These are phyloP conservation scores for Vigna radiata DNA, from an alignment of 306 rosid species.

Conservation along the genomic window DNA sequence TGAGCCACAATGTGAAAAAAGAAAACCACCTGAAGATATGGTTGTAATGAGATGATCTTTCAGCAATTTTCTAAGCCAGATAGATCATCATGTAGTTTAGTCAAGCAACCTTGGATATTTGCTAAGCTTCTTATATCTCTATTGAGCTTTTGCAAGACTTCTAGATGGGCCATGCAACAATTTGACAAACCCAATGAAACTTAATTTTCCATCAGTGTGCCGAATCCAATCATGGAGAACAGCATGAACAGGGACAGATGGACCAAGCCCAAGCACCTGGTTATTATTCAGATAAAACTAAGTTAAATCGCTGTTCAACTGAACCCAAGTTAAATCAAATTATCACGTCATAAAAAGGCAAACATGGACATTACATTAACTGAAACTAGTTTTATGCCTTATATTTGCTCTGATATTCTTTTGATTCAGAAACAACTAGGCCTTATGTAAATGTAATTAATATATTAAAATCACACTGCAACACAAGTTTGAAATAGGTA, in stretches of 20 bases:
- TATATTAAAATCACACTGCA: slow-evolving; percentile 16
- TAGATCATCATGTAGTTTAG: slow-evolving; percentile 29
- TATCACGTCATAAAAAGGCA: background rate
- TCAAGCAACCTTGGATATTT: slow-evolving; percentile 28
- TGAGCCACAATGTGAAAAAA: slow-evolving; percentile 30
- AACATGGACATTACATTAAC: background rate
- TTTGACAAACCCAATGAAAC: slow-evolving; percentile 82
- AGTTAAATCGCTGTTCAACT: background rate
- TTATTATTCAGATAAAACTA: slow-evolving; percentile 29
- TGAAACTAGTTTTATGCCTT: slow-evolving; percentile 12
- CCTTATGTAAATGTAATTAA: slow-evolving; percentile 2
- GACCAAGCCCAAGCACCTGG: slow-evolving; percentile 85
- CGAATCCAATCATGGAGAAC: slow-evolving; percentile 87
- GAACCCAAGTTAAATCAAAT: background rate
- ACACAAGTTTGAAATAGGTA: slow-evolving; percentile 1
- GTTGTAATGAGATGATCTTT: slow-evolving; percentile 14
- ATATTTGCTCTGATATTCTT: background rate
- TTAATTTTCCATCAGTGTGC: slow-evolving; percentile 78
- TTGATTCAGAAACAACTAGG: slow-evolving; percentile 6
- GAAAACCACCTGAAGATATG: slow-evolving; percentile 11
- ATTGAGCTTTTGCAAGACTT: slow-evolving; percentile 58
- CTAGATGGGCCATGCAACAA: slow-evolving; percentile 78
- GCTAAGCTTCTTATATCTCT: slow-evolving; percentile 37
- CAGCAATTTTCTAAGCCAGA: slow-evolving; percentile 41
- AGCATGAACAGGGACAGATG: slow-evolving; percentile 78